Percentiles rank a stretch among this genome's conserved stretches.
Conservation (phyloP, 805 yeast species). For the Saccharomyces jurei region DNA sequence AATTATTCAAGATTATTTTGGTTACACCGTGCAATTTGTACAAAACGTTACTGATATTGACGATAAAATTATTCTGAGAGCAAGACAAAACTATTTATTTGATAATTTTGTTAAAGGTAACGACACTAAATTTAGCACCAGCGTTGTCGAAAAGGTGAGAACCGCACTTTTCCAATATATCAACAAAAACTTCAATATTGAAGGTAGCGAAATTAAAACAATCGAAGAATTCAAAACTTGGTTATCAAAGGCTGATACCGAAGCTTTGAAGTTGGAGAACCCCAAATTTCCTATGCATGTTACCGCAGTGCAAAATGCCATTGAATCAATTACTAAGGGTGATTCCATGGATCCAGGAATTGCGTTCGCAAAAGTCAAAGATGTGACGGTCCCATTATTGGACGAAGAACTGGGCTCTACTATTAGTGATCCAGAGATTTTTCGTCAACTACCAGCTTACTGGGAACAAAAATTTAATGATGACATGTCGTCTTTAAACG, state of each 20-base stretch:
- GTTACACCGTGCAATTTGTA: slow-evolving; percentile 77
- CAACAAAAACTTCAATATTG: slow-evolving; percentile 45
- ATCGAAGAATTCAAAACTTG: slow-evolving; percentile 41
- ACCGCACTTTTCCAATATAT: slow-evolving; percentile 44
- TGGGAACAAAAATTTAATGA: slow-evolving; percentile 83
- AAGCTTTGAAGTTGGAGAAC: slow-evolving; percentile 42
- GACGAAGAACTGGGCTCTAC: slow-evolving; percentile 67
- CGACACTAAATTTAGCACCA: slow-evolving; percentile 18
- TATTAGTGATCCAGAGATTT: slow-evolving; percentile 78
- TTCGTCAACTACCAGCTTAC: slow-evolving; percentile 70
- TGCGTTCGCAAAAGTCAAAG: slow-evolving; percentile 47
- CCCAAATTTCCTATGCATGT: slow-evolving; percentile 88
- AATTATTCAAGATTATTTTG: slow-evolving; percentile 81
- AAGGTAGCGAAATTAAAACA: slow-evolving; percentile 16
- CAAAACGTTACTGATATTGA: slow-evolving; percentile 99
- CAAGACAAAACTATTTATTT: slow-evolving; percentile 80
- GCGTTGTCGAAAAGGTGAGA: slow-evolving; percentile 34
- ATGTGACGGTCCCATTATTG: slow-evolving; percentile 62
- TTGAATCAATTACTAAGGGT: slow-evolving; percentile 24
- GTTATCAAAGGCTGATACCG: slow-evolving; percentile 42
- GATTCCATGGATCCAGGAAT: slow-evolving; percentile 31
- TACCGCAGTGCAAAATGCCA: slow-evolving; percentile 54
- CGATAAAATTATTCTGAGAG: slow-evolving; percentile 91
- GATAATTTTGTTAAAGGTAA: slow-evolving; percentile 42
- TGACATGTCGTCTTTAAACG: slow-evolving; percentile 82